Percentiles rank a stretch among this genome's conserved stretches.
These are phyloP conservation scores for carrot (Daucus carota) DNA, from an alignment of 129 eudicot genomes.

Conservation along the genomic window DNA sequence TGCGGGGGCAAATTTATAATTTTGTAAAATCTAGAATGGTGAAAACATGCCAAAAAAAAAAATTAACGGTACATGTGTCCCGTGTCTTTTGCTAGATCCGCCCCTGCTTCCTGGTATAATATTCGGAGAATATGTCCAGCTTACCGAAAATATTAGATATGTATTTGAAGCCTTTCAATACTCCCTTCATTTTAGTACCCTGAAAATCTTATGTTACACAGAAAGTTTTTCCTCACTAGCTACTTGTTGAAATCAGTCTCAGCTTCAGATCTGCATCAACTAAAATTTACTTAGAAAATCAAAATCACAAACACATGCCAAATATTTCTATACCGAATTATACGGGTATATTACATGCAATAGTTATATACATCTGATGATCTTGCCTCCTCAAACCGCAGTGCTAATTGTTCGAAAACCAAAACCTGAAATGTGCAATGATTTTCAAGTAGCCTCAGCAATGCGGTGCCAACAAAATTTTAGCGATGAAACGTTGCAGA, in stretches of 20 bases:
- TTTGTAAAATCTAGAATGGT: too few species aligned
- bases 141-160: neutral
- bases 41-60: too few species aligned
- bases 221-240: neutral
- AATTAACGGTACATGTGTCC: too few species aligned
- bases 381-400: neutral
- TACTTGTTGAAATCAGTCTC: neutral
- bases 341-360: neutral
- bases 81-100: too few species aligned
- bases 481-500: conserved; percentile 5
- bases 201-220: neutral
- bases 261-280: conserved; percentile 8
- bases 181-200: neutral
- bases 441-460: neutral
- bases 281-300: neutral
- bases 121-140: neutral
- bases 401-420: neutral
- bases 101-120: neutral
- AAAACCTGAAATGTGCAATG: neutral
- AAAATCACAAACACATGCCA: too few species aligned
- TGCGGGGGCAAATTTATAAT: too few species aligned
- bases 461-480: neutral
- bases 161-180: conserved; percentile 4
- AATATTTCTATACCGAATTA: too few species aligned
- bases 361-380: neutral